These are phyloP conservation scores for Polytrichum commune DNA, from an alignment of 225 moss, liverwort and hornwort genomes.

Conservation along the genomic window DNA sequence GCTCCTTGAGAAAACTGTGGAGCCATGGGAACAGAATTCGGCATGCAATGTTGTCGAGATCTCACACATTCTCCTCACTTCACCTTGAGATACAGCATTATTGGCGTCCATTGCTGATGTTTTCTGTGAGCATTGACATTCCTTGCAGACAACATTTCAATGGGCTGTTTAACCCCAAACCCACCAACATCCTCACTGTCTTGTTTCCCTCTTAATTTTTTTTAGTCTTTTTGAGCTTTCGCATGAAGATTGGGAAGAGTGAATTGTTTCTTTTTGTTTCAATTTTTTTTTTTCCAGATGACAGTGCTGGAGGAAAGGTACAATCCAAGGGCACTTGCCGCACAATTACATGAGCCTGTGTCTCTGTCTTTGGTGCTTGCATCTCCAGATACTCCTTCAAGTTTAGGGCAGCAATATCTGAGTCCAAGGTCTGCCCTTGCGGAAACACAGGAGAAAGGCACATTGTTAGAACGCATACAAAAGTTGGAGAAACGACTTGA, in stretches of 20 bases:
- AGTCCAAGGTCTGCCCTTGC: slow-evolving; percentile 8
- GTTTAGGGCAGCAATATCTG: slow-evolving; percentile 13
- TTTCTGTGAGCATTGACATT: not conserved
- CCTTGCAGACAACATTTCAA: not conserved
- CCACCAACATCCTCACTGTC: not conserved
- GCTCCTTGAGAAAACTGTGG: too few relatives aligned
- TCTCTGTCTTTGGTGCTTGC: slow-evolving; percentile 4
- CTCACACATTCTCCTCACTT: too few relatives aligned
- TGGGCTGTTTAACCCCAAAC: not conserved
- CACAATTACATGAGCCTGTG: slow-evolving; percentile 2
- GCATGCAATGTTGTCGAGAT: too few relatives aligned
- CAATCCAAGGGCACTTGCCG: not conserved
- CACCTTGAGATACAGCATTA: not conserved
- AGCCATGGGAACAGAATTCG: too few relatives aligned
- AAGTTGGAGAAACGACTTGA: slow-evolving; percentile 11
- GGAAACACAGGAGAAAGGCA: slow-evolving; percentile 23
- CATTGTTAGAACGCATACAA: slow-evolving; percentile 20
- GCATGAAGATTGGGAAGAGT: not conserved
- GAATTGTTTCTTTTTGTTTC: not conserved
- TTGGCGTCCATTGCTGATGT: not conserved
- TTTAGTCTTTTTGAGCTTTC: not conserved
- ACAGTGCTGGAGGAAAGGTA: slow-evolving; percentile 10
- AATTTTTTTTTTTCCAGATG: slow-evolving; percentile 10
- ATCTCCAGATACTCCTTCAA: slow-evolving; percentile 18
- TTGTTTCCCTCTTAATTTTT: not conserved